Base-by-base conservation (phyloP, 1,284 basidiomycete genomes). In the Fomes fomentarius region DNA sequence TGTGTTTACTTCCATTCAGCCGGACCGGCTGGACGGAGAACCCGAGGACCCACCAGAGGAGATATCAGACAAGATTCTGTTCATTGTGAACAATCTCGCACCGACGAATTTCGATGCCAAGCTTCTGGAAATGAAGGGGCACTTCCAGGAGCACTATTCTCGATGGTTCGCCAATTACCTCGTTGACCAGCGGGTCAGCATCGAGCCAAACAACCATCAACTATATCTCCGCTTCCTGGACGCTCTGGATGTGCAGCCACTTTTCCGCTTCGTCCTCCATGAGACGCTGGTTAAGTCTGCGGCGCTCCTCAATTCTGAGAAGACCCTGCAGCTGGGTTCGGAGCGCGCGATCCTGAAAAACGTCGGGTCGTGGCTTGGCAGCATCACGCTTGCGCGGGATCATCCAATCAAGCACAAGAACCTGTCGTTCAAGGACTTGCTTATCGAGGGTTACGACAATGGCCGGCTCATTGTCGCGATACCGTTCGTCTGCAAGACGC, bases 111-210 rank as follows among this genome's bases (percentile, higher is more conserved):
- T 98, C 62, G 94, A 96, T 37, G 69, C 81, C 28, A 98, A 98
- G 73, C 75, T 95, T 31, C 71, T 75, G 38, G 95, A 97, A 67
- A 94, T 98, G 85, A 79, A 80, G 56, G 84, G 85, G 47, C 76
- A 90, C 52, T 95, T 96, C 71, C 82, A 90, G 44, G 87, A 93
- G 61, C 78, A 84, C 45, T 87, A 94, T 67, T 85, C 95, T 34
- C 83, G 91, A 53, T 99, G 97, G 97, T 97, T 99, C 69, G 96
- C 97, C 37, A 90, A 96, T 69, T 99, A 99, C 73, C 83, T 99
- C 40, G 94, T 99, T 24, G 92, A 96, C 64, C 93, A 98, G 68
- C 93, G 97, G 44, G 89, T 99, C 71, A 92, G 89, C 73, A 91
- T 93, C 55, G 97, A 99, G 74, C 94, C 94, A 46, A 99, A 99